phyloP scores from a whole-genome alignment of 495 filamentous ascomycete genomes.

The Penicillium lividum region DNA sequence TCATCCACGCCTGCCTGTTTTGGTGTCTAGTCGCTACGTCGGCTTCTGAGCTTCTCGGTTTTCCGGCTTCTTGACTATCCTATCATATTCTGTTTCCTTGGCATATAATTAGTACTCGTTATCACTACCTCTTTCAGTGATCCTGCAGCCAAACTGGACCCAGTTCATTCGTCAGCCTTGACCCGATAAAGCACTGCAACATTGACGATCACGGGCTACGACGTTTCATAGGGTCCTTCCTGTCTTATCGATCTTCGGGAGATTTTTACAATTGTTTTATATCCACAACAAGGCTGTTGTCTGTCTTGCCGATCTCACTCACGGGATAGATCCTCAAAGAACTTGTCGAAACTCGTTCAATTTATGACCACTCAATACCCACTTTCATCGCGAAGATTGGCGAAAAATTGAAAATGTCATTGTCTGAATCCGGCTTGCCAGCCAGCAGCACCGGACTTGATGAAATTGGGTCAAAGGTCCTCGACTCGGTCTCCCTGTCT shows the following conservation, averaged over 20 bases:
- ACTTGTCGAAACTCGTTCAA: not conserved
- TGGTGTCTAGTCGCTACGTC: not conserved
- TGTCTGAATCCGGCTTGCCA: not conserved
- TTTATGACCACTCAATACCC: not conserved
- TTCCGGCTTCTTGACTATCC: constrained; percentile 1
- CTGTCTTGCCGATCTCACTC: not conserved
- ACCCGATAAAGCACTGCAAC: constrained; percentile 1
- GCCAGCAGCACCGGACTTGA: not conserved
- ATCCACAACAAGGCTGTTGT: not conserved
- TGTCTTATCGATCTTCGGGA: constrained; percentile 13
- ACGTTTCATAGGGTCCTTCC: constrained; percentile 8
- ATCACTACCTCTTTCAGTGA: not conserved
- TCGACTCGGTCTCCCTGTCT: not conserved
- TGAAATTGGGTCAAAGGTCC: constrained; percentile 8
- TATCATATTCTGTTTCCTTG: not conserved
- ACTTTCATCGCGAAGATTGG: not conserved
- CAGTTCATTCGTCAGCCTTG: constrained; percentile 2
- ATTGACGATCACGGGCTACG: not conserved
- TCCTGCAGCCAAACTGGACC: not conserved
- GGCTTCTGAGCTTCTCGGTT: not conserved
- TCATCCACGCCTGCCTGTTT: constrained; percentile 11
- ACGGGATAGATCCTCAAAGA: not conserved
- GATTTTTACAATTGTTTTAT: constrained; percentile 8
- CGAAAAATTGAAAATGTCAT: too few relatives aligned
- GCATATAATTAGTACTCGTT: not conserved